Conservation (phyloP, 2,329 filamentous ascomycete species). For the Xylaria sp. region DNA sequence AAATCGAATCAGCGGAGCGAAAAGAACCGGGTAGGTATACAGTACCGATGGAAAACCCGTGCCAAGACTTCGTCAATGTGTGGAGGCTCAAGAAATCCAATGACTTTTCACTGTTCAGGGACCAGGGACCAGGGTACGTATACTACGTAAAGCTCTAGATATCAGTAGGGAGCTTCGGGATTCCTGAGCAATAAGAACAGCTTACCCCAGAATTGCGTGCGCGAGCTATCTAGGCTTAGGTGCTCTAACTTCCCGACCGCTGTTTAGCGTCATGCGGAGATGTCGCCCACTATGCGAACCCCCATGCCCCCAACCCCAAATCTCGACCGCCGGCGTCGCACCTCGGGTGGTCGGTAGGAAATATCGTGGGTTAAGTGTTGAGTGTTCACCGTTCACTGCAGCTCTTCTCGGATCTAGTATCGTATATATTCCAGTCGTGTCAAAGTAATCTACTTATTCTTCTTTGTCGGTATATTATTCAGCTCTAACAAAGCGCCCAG, state of each 20-base stretch:
- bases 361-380: neutral
- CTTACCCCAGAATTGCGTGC: slow-evolving; percentile 22
- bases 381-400: neutral
- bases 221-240: neutral
- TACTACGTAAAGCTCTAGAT: too few species aligned
- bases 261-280: slow-evolving; percentile 17
- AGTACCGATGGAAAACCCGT: neutral
- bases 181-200: slow-evolving; percentile 1
- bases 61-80: slow-evolving; percentile 9
- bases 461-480: neutral
- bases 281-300: neutral
- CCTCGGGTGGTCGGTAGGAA: neutral
- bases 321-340: slow-evolving; percentile 24
- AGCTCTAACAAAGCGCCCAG: too few species aligned
- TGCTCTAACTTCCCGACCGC: neutral
- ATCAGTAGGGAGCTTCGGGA: too few species aligned
- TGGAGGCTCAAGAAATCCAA: neutral
- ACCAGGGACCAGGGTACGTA: too few species aligned
- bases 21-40: neutral
- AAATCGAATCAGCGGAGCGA: neutral
- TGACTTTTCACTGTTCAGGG: neutral
- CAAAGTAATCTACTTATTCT: neutral
- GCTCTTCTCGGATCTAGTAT: too few species aligned
- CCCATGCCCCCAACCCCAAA: neutral
- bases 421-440: too few species aligned